Base-by-base conservation (phyloP, 805 yeast genomes). In the Komagataella mondaviorum region DNA sequence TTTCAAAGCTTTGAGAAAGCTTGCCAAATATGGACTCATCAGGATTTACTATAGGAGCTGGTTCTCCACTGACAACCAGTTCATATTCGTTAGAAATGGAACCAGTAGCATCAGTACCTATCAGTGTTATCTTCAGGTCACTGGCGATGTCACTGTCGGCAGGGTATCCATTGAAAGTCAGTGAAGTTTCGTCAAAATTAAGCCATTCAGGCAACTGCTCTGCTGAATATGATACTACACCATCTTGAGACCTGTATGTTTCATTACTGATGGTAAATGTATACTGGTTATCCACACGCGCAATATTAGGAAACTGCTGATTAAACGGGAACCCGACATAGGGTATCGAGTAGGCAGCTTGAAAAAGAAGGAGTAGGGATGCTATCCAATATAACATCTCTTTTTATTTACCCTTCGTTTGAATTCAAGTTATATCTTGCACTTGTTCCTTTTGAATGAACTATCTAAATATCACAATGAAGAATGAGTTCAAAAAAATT, bases 231-330 rank as follows among this genome's bases (percentile, higher is more conserved):
- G 70, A 53, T 44, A 89, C 72, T 6, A 66, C 50, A 17, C 71
- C 72, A 22, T 65, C 66, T 48, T 69, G 62, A 1, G 79, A 72
- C 49, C 70, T 61, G 64, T 77, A 88, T 2, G 98, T 91, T 57
- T 81, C 79, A 53, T 76, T 69, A 51, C 89, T 82, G 46, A 91
- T 66, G 44, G 82, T 73, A 66, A 87, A 91, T 17, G 69, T 57
- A 66, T 83, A 91, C 2, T 63, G 57, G 57, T 78, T 71, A 53
- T 78, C 78, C 14, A 80, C 77, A 53, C 95, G 74, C 4, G 96
- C 98, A 12, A 93, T 87, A 39, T 88, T 84, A 4, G 98, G 98
- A 20, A 82, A 73, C 67, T 91, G 99, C 62, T 81, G 80, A 56
- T 76, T 67, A 62, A 89, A 79, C n/a, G 96, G 90, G 71, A 83